Conservation (phyloP, 1,284 basidiomycete species). For the Microbotryum violaceum region DNA sequence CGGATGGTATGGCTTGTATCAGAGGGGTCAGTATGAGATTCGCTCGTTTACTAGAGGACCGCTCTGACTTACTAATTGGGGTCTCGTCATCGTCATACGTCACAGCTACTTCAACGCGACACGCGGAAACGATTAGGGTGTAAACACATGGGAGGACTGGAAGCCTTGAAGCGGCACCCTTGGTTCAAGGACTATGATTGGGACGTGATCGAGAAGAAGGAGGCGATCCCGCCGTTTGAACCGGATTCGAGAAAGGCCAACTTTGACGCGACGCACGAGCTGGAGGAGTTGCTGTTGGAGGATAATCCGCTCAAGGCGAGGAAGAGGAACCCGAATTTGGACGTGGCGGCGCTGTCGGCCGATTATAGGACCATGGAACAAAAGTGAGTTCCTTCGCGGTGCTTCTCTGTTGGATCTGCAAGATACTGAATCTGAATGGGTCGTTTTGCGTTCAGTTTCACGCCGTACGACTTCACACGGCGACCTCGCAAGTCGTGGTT, state of each 20-base stretch:
- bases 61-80: not conserved
- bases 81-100: not conserved
- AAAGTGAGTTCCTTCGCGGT: constrained; percentile 51
- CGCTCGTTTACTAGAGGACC: no score
- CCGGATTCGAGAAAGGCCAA: constrained; percentile 98
- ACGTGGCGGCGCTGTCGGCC: constrained; percentile 69
- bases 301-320: constrained; percentile 96
- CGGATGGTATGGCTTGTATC: constrained; percentile 69
- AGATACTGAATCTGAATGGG: no score
- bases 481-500: constrained; percentile 28
- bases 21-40: constrained; percentile 49
- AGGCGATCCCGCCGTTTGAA: constrained; percentile 74
- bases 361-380: constrained; percentile 98
- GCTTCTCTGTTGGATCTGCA: no score
- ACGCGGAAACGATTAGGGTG: constrained; percentile 72
- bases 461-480: constrained; percentile 26
- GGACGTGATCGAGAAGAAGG: constrained; percentile 72
- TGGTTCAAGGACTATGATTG: constrained; percentile 87
- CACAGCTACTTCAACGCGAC: constrained; percentile 77
- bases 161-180: constrained; percentile 59
- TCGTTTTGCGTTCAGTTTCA: constrained; percentile 13
- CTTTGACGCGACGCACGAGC: constrained; percentile 97
- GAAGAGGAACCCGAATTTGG: constrained; percentile 80
- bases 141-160: constrained; percentile 51
- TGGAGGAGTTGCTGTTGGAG: constrained; percentile 89